Conservation (phyloP, 164 flowering plant species). For the Paratinospora sagittata region DNA sequence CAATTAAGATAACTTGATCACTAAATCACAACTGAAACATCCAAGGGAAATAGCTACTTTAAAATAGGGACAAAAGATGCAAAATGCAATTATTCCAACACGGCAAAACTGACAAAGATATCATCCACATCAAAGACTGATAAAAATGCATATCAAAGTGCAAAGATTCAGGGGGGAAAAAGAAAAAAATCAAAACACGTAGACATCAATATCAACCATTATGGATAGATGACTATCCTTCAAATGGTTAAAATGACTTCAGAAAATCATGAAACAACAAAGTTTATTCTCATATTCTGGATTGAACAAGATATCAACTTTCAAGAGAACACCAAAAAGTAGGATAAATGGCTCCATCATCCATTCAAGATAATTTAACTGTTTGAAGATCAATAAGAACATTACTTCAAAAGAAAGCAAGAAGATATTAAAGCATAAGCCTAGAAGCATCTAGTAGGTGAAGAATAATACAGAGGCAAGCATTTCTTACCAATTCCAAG, state of each 20-base stretch:
- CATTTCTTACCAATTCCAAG: constrained; percentile 57
- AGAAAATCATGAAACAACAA: no score
- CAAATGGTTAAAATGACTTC: no score
- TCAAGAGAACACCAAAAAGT: neutral
- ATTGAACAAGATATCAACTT: neutral
- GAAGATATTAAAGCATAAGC: neutral
- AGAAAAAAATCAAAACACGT: neutral
- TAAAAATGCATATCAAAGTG: neutral
- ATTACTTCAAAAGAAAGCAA: neutral
- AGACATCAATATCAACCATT: neutral
- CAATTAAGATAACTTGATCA: neutral
- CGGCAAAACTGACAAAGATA: neutral
- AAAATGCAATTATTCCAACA: neutral
- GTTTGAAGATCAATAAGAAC: neutral
- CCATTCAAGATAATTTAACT: neutral
- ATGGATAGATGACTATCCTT: neutral
- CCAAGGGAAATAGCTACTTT: neutral
- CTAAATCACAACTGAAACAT: neutral
- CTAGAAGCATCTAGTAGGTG: neutral
- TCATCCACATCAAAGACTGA: neutral
- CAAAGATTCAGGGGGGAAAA: neutral
- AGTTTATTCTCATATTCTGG: neutral
- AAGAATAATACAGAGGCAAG: neutral
- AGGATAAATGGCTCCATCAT: neutral
- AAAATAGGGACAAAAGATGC: neutral